Evolutionary conservation across 495 filamentous ascomycete genomes (phyloP), one percentile per base, ranked within the genome.

Genomic region (Oidiodendron maius): DNA sequence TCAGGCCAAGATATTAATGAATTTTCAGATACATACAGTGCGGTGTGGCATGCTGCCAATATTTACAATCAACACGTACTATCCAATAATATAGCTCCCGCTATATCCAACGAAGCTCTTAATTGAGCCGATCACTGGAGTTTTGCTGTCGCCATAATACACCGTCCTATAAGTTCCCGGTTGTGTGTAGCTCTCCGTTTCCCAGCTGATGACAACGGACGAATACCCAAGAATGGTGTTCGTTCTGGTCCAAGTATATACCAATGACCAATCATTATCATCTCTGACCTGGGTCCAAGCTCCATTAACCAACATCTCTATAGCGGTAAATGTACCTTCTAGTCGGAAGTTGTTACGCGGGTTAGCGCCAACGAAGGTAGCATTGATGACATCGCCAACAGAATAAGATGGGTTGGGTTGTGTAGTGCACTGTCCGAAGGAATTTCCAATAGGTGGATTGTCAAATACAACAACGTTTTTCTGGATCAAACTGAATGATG

Each of bases 111-210:
- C 72, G 72, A 97, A 97, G 20, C 72, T 64, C 39, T 69, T 75
- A 37, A 96, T 79, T 21, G 55, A 68, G 13, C 91, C 91, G 4
- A 64, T 58, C 18, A 82, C 45, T 18, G 71, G 51, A 4, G 70
- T 69, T 73, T 91, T 96, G 17, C 75, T 72, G 69, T 95, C 89
- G 0, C 93, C 93, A 68, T 84, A 89, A 61, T 98, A 97, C 67
- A 72, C 79, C 34, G 93, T 69, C 40, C 93, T 73, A 66, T 95
- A 96, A 44, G 73, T 81, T 13, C 89, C 91, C 35, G 66, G 63
- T 54, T 68, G 62, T 16, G 77, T 65, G 22, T 66, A 60, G 24
- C 48, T 45, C 52, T 81, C 82, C 43, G 85, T 86, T 68, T 91
- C 75, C 93, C 93, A 98, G 20, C 63, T 69, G 26, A 95, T 69